phyloP scores from a whole-genome alignment of 768 basidiomycete species.

The Hericium erinaceus region DNA sequence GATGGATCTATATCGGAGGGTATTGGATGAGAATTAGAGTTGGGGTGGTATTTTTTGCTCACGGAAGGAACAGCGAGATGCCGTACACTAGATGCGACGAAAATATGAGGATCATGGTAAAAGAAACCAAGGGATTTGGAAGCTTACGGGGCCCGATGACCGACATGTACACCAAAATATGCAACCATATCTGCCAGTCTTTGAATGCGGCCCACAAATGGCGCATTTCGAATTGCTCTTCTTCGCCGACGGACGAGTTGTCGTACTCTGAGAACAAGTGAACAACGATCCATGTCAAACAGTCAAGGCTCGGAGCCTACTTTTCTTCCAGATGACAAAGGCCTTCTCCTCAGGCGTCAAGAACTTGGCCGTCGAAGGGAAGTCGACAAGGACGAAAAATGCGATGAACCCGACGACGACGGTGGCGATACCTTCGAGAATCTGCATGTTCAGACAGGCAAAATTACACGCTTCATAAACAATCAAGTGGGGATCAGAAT shows the following conservation, averaged over 20 bases:
- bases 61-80: conserved; percentile 65
- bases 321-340: conserved; percentile 46
- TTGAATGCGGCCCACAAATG: conserved; percentile 43
- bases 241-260: conserved; percentile 49
- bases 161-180: conserved; percentile 51
- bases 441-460: conserved; percentile 23
- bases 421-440: conserved; percentile 57
- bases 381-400: conserved; percentile 50
- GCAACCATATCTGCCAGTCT: conserved; percentile 64
- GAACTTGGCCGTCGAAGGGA: conserved; percentile 48
- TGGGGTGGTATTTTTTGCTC: conserved; percentile 18
- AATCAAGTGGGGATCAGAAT: background rate
- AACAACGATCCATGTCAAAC: background rate
- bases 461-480: background rate
- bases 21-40: background rate
- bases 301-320: conserved; percentile 22
- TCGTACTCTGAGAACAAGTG: conserved; percentile 33
- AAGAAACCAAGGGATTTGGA: background rate
- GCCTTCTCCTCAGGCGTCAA: conserved; percentile 51
- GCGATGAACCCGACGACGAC: conserved; percentile 46
- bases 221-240: conserved; percentile 46
- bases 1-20: background rate
- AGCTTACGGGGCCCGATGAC: conserved; percentile 49
- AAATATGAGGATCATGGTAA: background rate
- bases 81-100: conserved; percentile 41